phyloP scores from a whole-genome alignment of 1,139 yeast genomes.

The Saccharomyces uvarum region DNA sequence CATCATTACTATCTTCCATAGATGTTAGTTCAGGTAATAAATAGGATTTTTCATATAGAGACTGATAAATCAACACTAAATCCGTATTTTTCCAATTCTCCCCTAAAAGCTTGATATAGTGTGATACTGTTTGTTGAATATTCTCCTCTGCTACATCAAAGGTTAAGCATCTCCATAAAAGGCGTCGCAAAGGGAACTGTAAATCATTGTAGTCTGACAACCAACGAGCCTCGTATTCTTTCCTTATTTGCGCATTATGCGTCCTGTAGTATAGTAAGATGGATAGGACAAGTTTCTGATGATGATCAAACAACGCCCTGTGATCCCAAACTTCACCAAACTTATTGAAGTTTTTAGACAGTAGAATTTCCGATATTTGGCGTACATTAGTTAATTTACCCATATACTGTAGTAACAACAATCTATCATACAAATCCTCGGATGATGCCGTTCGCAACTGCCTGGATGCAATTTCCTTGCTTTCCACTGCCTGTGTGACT shows the following conservation, averaged over 20 bases:
- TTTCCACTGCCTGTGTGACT: constrained; percentile 16
- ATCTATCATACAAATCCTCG: constrained; percentile 15
- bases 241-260: constrained; percentile 11
- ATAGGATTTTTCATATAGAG: constrained; percentile 12
- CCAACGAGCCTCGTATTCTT: constrained; percentile 16
- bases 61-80: constrained; percentile 14
- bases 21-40: constrained; percentile 5
- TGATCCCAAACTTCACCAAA: constrained; percentile 16
- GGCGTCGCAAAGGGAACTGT: constrained; percentile 21
- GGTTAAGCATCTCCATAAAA: constrained; percentile 22
- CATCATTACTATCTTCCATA: background rate
- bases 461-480: background rate
- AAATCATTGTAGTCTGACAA: constrained; percentile 14
- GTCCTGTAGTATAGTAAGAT: constrained; percentile 21
- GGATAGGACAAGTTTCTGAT: constrained; percentile 16
- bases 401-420: constrained; percentile 20
- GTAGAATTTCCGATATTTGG: constrained; percentile 13
- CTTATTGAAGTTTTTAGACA: constrained; percentile 15
- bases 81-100: constrained; percentile 1
- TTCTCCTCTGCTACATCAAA: background rate
- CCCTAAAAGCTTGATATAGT: background rate
- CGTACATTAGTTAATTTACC: constrained; percentile 9
- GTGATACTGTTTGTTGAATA: background rate
- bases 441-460: constrained; percentile 1
- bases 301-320: constrained; percentile 13